Evolutionary conservation across 495 filamentous ascomycete species (phyloP).

Genomic region (Penicillium egyptiacum): DNA sequence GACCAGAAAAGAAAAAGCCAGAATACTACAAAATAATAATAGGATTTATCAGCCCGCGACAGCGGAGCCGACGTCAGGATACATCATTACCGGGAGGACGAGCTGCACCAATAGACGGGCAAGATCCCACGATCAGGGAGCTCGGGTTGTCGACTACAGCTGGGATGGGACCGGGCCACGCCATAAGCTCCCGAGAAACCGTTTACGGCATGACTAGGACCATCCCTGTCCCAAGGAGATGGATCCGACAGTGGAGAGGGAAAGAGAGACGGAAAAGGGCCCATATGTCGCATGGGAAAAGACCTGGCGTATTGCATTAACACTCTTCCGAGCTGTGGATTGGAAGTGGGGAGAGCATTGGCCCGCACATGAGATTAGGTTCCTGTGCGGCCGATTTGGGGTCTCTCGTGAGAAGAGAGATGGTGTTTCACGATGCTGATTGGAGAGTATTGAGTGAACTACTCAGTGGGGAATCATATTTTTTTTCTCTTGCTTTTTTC

Average conservation of each 20-base stretch:
- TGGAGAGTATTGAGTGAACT: slow-evolving; percentile 19
- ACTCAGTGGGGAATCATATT: slow-evolving; percentile 8
- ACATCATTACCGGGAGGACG: slow-evolving; percentile 35
- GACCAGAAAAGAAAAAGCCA: slow-evolving; percentile 7
- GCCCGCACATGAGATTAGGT: slow-evolving; percentile 25
- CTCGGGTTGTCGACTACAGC: slow-evolving; percentile 22
- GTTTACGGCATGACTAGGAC: slow-evolving; percentile 21
- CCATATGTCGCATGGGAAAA: neutral
- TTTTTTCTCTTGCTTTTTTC: neutral
- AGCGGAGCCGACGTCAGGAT: slow-evolving; percentile 26
- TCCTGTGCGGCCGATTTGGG: slow-evolving; percentile 19
- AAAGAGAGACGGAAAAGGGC: neutral
- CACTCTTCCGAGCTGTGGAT: slow-evolving; percentile 3
- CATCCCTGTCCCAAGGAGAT: slow-evolving; percentile 14
- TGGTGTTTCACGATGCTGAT: slow-evolving; percentile 14
- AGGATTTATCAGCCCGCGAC: slow-evolving; percentile 21
- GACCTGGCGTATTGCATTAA: neutral
- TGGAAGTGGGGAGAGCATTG: slow-evolving; percentile 10
- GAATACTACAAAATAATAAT: slow-evolving; percentile 9
- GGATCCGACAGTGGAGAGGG: slow-evolving; percentile 10
- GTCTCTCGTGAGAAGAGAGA: slow-evolving; percentile 4
- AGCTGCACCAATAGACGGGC: slow-evolving; percentile 35
- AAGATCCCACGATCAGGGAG: slow-evolving; percentile 24
- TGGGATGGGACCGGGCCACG: slow-evolving; percentile 20
- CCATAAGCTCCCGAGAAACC: slow-evolving; percentile 29